phyloP scores from a whole-genome alignment of 768 basidiomycete genomes.

The Trametopsis cervina region DNA sequence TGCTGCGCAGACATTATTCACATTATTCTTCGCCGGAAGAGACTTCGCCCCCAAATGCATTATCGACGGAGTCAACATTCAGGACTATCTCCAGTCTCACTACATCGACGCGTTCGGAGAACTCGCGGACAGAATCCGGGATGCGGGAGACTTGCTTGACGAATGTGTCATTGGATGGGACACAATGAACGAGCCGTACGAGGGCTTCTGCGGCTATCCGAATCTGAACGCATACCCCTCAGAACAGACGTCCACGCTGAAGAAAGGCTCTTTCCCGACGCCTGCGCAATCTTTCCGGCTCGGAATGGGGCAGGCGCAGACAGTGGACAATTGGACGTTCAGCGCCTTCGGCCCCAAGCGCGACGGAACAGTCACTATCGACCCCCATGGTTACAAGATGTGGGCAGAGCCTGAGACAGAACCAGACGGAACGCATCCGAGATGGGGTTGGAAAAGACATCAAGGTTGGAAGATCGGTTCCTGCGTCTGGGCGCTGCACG shows the following conservation, averaged over 20 bases:
- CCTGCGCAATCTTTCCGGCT: slow-evolving; percentile 79
- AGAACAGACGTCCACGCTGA: slow-evolving; percentile 63
- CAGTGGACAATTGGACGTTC: slow-evolving; percentile 79
- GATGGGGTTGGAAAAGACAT: slow-evolving; percentile 84
- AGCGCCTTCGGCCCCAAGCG: slow-evolving; percentile 69
- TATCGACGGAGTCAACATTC: slow-evolving; percentile 88
- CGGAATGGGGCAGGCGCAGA: slow-evolving; percentile 82
- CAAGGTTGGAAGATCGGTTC: slow-evolving; percentile 65
- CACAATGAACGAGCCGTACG: slow-evolving; percentile 89
- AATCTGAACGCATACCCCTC: slow-evolving; percentile 62
- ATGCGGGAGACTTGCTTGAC: slow-evolving; percentile 73
- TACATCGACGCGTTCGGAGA: slow-evolving; percentile 69
- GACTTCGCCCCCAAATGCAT: slow-evolving; percentile 87
- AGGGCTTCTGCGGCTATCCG: slow-evolving; percentile 69
- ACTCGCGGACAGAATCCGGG: slow-evolving; percentile 69
- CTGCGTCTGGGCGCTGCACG: slow-evolving; percentile 85
- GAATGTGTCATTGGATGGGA: slow-evolving; percentile 96
- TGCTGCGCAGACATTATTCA: slow-evolving; percentile 83
- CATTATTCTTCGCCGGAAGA: slow-evolving; percentile 89
- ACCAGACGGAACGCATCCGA: slow-evolving; percentile 46
- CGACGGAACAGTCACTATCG: slow-evolving; percentile 70
- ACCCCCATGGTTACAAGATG: slow-evolving; percentile 72
- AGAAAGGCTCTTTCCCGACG: slow-evolving; percentile 84
- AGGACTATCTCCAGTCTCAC: slow-evolving; percentile 78
- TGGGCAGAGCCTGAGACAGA: slow-evolving; percentile 63